Conservation (phyloP, 805 yeast genomes). For the Candida glaebosa region DNA sequence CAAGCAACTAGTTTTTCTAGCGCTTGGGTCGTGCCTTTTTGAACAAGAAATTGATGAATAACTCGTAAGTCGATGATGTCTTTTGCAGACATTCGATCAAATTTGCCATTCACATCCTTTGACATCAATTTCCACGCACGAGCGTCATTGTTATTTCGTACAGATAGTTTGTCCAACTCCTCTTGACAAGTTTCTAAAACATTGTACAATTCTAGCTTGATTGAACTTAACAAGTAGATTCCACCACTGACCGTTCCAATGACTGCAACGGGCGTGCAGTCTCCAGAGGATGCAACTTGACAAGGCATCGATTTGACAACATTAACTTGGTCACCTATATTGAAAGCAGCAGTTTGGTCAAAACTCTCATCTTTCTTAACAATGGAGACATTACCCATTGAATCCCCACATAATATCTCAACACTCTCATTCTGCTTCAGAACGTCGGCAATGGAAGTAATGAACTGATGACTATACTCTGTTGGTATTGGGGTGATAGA, state of each 20-base stretch:
- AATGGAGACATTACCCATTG: constrained; percentile 26
- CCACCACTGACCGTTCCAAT: constrained; percentile 31
- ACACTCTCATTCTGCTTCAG: constrained; percentile 3
- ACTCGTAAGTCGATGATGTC: constrained; percentile 16
- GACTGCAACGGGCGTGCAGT: constrained; percentile 9
- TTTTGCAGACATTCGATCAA: constrained; percentile 7
- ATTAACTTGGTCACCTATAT: constrained; percentile 30
- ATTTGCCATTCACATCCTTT: constrained; percentile 14
- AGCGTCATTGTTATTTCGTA: constrained; percentile 1
- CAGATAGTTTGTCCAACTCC: constrained; percentile 8
- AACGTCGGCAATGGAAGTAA: constrained; percentile 10
- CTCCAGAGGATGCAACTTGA: neutral
- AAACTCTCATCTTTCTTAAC: neutral
- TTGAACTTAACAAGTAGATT: constrained; percentile 13
- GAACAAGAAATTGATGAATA: constrained; percentile 14
- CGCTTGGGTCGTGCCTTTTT: constrained; percentile 4
- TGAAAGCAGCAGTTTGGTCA: constrained; percentile 14
- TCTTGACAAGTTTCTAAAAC: constrained; percentile 13
- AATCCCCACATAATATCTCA: constrained; percentile 20
- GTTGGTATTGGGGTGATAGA: constrained; percentile 3
- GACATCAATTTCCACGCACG: constrained; percentile 9
- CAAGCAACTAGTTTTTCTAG: constrained; percentile 10
- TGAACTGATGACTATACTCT: constrained; percentile 10
- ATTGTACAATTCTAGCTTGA: neutral
- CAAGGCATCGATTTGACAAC: constrained; percentile 10